Evolutionary conservation across 1,284 basidiomycete genomes (phyloP).

Genomic region (Retiboletus flavoniger): DNA sequence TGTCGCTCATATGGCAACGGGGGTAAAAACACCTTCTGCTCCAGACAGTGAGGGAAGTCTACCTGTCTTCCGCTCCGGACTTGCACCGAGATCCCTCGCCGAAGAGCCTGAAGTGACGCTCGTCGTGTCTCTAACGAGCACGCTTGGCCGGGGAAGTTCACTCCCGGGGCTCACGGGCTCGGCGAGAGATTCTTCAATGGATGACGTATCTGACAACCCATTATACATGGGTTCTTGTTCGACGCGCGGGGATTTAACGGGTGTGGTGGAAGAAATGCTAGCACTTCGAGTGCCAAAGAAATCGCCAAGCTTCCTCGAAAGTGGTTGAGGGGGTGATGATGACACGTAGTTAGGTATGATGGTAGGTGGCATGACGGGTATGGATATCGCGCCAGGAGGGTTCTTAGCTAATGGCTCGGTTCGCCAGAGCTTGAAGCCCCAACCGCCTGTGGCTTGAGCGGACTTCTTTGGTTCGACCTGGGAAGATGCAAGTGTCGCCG

Average conservation of each 20-base stretch:
- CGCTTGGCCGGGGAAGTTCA: constrained; percentile 36
- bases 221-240: constrained; percentile 45
- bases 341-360: constrained; percentile 16
- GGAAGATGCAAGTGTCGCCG: constrained; percentile 14
- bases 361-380: constrained; percentile 35
- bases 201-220: constrained; percentile 54
- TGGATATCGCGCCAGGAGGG: constrained; percentile 22
- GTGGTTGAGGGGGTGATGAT: constrained; percentile 37
- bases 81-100: constrained; percentile 28
- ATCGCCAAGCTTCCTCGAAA: constrained; percentile 63
- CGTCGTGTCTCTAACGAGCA: constrained; percentile 39
- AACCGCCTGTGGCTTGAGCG: constrained; percentile 34
- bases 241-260: constrained; percentile 31
- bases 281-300: constrained; percentile 59
- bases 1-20: constrained; percentile 32
- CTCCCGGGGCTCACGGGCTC: constrained; percentile 57
- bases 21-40: constrained; percentile 23
- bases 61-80: constrained; percentile 29
- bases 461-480: constrained; percentile 45
- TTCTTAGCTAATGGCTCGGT: constrained; percentile 36
- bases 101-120: constrained; percentile 31
- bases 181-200: constrained; percentile 41
- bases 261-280: constrained; percentile 46
- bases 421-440: constrained; percentile 70
- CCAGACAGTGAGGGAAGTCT: constrained; percentile 11